Conservation (phyloP, 352 stramenopile genomes). For the Globisporangium yorkense region DNA sequence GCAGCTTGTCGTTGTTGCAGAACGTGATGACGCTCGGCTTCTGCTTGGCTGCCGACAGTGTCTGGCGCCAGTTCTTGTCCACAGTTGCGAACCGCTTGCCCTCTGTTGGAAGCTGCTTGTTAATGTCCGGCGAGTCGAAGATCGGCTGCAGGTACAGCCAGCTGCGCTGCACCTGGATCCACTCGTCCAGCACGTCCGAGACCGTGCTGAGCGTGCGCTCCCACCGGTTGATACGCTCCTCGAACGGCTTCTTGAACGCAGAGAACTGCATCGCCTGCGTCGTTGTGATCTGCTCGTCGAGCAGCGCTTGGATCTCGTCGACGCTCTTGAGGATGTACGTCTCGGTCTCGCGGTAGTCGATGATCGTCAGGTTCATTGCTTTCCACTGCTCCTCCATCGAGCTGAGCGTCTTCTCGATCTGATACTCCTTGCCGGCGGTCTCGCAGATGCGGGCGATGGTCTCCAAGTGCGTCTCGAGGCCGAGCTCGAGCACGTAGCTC, state of each 20-base stretch:
- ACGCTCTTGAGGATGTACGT: slow-evolving; percentile 93
- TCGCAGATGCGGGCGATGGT: slow-evolving; percentile 90
- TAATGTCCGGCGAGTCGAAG: slow-evolving; percentile 94
- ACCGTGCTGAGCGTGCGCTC: slow-evolving; percentile 85
- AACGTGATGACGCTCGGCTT: slow-evolving; percentile 88
- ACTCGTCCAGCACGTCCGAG: slow-evolving; percentile 92
- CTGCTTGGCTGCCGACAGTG: slow-evolving; percentile 77
- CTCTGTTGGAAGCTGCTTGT: slow-evolving; percentile 93
- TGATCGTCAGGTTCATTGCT: slow-evolving; percentile 76
- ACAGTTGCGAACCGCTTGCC: slow-evolving; percentile 93
- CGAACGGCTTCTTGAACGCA: slow-evolving; percentile 93
- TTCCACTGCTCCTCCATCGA: slow-evolving; percentile 91
- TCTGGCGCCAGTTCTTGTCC: slow-evolving; percentile 94
- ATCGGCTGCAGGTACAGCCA: slow-evolving; percentile 96
- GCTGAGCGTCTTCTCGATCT: slow-evolving; percentile 92
- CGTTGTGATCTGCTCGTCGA: slow-evolving; percentile 95
- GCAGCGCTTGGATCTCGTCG: slow-evolving; percentile 90
- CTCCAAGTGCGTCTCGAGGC: slow-evolving; percentile 84
- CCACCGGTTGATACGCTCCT: slow-evolving; percentile 91
- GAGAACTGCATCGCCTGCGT: slow-evolving; percentile 95
- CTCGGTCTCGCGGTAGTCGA: slow-evolving; percentile 89
- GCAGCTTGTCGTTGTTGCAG: slow-evolving; percentile 90
- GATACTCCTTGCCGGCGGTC: slow-evolving; percentile 92
- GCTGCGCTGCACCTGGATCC: slow-evolving; percentile 91
- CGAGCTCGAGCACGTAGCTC: slow-evolving; percentile 79